Evolutionary conservation across 176 grass and related monocot species (phyloP).

Genomic region (Zoysia pacifica): DNA sequence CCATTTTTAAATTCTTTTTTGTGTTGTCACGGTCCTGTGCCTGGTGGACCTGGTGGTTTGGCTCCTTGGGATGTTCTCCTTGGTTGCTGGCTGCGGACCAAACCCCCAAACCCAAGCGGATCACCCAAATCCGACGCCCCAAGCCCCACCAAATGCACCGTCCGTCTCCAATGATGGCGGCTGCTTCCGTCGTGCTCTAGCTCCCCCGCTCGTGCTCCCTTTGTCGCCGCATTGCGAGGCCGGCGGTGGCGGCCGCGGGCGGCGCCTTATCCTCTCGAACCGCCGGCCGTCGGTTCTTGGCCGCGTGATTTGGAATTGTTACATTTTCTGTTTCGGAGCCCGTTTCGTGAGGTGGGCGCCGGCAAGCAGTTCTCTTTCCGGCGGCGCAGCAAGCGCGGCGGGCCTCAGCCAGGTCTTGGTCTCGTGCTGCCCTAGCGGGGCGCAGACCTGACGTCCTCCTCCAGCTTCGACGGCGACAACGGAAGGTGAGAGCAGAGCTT

Average conservation of each 20-base stretch:
- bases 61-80: conserved; percentile 50
- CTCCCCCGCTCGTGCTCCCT: background rate
- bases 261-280: conserved; percentile 6
- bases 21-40: background rate
- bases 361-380: background rate
- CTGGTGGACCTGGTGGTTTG: conserved; percentile 25
- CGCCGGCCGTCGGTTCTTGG: conserved; percentile 6
- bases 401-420: background rate
- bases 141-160: conserved; percentile 13
- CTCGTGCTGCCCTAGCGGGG: background rate
- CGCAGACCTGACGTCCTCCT: background rate
- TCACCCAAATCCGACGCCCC: conserved; percentile 30
- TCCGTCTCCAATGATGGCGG: conserved; percentile 15
- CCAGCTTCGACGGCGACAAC: background rate
- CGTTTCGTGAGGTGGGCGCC: background rate
- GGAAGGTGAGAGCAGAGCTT: background rate
- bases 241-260: conserved; percentile 14
- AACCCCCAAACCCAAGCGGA: conserved; percentile 35
- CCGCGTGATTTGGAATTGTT: background rate
- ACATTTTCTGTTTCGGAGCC: background rate
- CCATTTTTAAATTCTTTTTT: background rate
- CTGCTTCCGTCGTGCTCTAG: background rate
- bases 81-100: conserved; percentile 20
- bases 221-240: conserved; percentile 24
- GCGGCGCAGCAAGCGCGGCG: too few relatives aligned